phyloP scores from a whole-genome alignment of 345 rosid species.

The Linum tenue region DNA sequence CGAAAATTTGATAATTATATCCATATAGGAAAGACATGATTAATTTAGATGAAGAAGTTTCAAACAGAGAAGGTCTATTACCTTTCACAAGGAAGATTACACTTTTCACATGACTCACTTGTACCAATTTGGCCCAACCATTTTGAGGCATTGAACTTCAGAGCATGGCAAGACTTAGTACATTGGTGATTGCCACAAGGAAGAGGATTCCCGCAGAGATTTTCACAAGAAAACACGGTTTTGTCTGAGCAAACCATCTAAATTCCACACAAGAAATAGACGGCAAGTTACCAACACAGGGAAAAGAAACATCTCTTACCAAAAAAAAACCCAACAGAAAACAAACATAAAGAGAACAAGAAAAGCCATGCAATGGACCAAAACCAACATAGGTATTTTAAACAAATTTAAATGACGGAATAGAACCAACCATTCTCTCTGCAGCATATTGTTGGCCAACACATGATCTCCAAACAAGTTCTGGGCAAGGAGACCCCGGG shows the following conservation, averaged over 20 bases:
- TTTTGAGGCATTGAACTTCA: constrained; percentile 33
- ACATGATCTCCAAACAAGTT: constrained; percentile 77
- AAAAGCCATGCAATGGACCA: not conserved
- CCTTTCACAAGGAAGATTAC: constrained; percentile 82
- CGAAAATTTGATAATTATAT: not conserved
- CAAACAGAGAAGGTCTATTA: constrained; percentile 11
- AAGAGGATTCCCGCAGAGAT: constrained; percentile 84
- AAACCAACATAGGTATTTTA: not conserved
- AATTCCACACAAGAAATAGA: constrained; percentile 11
- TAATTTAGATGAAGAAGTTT: not conserved
- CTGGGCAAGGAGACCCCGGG: constrained; percentile 84
- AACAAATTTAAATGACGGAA: constrained; percentile 7
- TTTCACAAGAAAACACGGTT: constrained; percentile 64
- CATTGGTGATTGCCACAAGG: constrained; percentile 90
- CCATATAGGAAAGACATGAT: constrained; percentile 5
- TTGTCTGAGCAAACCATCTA: constrained; percentile 79
- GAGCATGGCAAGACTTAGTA: constrained; percentile 65
- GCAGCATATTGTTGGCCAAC: constrained; percentile 79
- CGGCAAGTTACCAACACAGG: not conserved
- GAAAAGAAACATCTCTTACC: not conserved
- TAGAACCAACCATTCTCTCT: constrained; percentile 62
- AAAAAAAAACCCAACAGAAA: not conserved
- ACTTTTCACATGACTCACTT: constrained; percentile 63
- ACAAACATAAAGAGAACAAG: constrained; percentile 1
- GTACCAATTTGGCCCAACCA: constrained; percentile 19